Base-by-base conservation (phyloP, 2,329 filamentous ascomycete genomes). In the Fusarium robinianum region DNA sequence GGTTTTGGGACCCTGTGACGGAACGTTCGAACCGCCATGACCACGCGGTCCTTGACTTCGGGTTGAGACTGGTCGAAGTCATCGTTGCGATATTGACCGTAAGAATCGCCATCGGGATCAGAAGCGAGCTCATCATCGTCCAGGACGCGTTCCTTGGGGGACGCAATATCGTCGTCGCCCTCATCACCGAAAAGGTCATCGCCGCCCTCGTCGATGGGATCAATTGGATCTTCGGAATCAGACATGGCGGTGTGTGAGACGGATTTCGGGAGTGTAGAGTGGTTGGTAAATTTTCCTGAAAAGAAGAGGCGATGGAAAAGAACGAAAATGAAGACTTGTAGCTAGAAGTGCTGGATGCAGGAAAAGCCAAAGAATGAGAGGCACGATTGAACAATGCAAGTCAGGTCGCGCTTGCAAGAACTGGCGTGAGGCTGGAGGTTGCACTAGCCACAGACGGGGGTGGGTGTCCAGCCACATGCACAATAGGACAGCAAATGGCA, bases 1-100 rank as follows among this genome's bases (percentile, higher is more conserved):
- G 85, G 78, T 61, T 86, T 85, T 10, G 88, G 88, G 10, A 85
- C 72, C 36, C 81, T 76, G 64, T 91, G 88, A 31, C 87, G 79
- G 59, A 79, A 83, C 32, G 90, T 71, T 32, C 81, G 78, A 32
- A 85, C 73, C 37, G 83, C 81, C 69, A 83, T 78, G 39, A 87
- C 77, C 38, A 80, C 72, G 53, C 78, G 78, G 53, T 80, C 72
- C 49, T 74, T 72, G 14, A 74, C 76, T 57, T 71, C 72, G 42
- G 74, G 70, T 41, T 70, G 67, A 34, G 67, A 67, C 36, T 74
- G 72, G 10, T 73, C 72, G 8, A 72, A 68, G 8, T 72, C 68
- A 5, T 75, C 72, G n/a, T 73, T 71, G 19, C 72, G 69, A 8
- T 71, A 51, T 55, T 69, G 55, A 49, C 61, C 51, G 27, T 71